Evolutionary conservation across 2,329 filamentous ascomycete species (phyloP).

Genomic region (Chaetomiaceae sp.): DNA sequence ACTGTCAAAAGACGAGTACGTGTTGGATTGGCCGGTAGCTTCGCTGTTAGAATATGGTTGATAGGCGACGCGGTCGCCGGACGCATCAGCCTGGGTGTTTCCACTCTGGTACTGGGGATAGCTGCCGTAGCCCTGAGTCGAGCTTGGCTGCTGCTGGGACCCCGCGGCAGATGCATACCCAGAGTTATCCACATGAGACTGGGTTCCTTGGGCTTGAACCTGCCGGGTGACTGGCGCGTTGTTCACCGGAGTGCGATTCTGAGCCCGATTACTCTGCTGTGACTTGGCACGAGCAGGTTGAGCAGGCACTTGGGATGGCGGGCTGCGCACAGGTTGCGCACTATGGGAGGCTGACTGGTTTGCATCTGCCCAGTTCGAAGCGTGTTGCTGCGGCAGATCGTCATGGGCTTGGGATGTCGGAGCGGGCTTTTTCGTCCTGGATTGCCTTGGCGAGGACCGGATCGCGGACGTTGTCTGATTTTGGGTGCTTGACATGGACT

Average conservation of each 20-base stretch:
- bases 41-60: conserved; percentile 33
- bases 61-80: conserved; percentile 26
- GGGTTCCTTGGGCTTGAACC: conserved; percentile 12
- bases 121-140: conserved; percentile 22
- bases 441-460: conserved; percentile 17
- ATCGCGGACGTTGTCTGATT: not conserved
- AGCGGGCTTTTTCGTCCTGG: conserved; percentile 15
- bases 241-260: conserved; percentile 29
- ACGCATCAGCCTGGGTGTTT: conserved; percentile 13
- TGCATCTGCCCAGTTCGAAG: conserved; percentile 20
- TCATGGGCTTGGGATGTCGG: conserved; percentile 17
- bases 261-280: conserved; percentile 32
- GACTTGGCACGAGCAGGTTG: conserved; percentile 33
- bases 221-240: conserved; percentile 11
- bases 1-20: conserved; percentile 26
- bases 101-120: conserved; percentile 23
- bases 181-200: conserved; percentile 11
- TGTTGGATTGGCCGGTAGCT: conserved; percentile 14
- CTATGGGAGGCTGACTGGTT: conserved; percentile 24
- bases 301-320: conserved; percentile 30
- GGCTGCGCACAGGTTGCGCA: conserved; percentile 18
- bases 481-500: conserved; percentile 10
- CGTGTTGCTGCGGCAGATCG: conserved; percentile 15
- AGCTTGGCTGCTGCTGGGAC: conserved; percentile 14
- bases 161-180: conserved; percentile 19